Base-by-base conservation (phyloP, 2,329 filamentous ascomycete genomes). In the Trichoderma lentiforme region DNA sequence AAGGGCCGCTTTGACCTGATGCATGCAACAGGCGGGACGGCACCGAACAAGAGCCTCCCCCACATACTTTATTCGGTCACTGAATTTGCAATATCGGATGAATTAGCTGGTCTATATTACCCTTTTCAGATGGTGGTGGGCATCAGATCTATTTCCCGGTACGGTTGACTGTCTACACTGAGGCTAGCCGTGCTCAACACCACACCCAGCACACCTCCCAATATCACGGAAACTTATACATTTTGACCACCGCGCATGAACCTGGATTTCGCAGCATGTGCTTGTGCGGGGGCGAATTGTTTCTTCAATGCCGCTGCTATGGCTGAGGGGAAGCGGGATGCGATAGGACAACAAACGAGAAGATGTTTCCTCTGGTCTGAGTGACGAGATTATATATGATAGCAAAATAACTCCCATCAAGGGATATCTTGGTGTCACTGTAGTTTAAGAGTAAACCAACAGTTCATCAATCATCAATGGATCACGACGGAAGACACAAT, bases 391-490 rank as follows among this genome's bases (percentile, higher is more conserved):
- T 65, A 53, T 68, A 68, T 47, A 56, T 43, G 28, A 68, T 32
- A 6, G 14, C 53, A 24, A 43, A 15, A 47, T 28, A 12, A 14
- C 30, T 66, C 47, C 15, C 21, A n/a, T 34, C 47, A 34, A 34
- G 18, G 15, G 30, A 26, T 14, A 6, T 15, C 15, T 3, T 30
- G 3, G 28, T 18, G 18, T 9, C 18, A 30, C 14, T 47, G 66
- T 86, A 87, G 76, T 84, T 89, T 74, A 8, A 75, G 3, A 36
- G 14, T 28, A n/a, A n/a, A 14, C 32, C 24, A 67, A 12, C 90
- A 74, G 85, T 89, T 81, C 12, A 63, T 58, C 36, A 26, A 21
- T 60, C 18, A 32, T 8, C 15, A 39, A 62, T 72, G 56, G 34
- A 34, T 28, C 65, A 43, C 34, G 24, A 70, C 43, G 30, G 66